Evolutionary conservation across 116 monocot species (phyloP), one percentile per base, ranked within the genome.

Genomic region (Cymodocea nodosa): DNA sequence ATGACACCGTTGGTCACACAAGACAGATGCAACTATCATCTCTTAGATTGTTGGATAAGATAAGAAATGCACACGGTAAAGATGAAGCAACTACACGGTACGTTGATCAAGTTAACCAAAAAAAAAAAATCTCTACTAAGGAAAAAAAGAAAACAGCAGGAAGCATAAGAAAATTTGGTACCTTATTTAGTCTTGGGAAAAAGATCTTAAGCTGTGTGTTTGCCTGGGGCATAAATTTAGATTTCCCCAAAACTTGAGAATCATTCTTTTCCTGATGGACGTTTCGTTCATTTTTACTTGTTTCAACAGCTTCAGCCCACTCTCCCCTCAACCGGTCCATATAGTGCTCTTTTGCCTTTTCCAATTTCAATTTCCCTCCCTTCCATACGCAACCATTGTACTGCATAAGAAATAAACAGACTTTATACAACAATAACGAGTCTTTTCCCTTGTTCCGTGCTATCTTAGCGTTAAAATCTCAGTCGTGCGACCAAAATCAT

Each of bases 351-450:
- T 85, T 91, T 15, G 97, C 97, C 65, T 82, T 91, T 57, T 86
- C 92, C 56, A 98, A 70, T 71, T 75, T 82, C 24, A 91, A 78
- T 62, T 79, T 88, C 36, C 86, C 92, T 40, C 89, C 91, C 69
- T 91, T 98, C 97, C 97, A 91, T 11, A 75, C 69, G 49, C 97
- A 98, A 60, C 91, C 91, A 82, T 91, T 91, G 50, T 98, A 98
- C 97, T 98, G 67, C 77, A 84, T 2, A 25, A 71, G 3, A 66
- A 51, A 36, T 51, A 71, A 51, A 20, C 30, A 19, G 5, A 34
- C 7, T 48, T 68, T 23, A 40, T 16, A 50, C 23, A 50, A 65
- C 48, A 23, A 50, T 19, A 15, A 51, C 50, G 9, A 1, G 44
- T 10, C 11, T 44, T 44, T 44, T 44, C 12, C 7, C 12, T 0